Evolutionary conservation across 2,329 filamentous ascomycete genomes (phyloP), one percentile per base, ranked within the genome.

Genomic region (Ophiostoma triangulosporum): DNA sequence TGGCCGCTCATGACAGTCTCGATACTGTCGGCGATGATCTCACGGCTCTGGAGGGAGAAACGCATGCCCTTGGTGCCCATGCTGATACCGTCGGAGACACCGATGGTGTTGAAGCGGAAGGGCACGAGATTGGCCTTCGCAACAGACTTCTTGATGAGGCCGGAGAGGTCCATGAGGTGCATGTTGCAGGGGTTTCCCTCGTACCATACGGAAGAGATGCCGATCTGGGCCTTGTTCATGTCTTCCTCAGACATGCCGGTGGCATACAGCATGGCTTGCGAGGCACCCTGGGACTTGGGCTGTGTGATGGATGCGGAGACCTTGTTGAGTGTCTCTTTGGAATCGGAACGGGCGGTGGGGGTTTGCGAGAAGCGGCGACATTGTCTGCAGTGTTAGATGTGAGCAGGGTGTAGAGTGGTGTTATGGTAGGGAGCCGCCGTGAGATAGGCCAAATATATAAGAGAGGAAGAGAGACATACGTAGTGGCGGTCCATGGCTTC

Each of bases 1-100:
- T 98, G 93, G 15, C 89, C 93, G 61, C 89, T 85, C 90, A 97
- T 98, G 63, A 98, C 93, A 5, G 93, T 97, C 77, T 98, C 93
- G 64, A 98, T 95, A 57, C 87, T 94, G 72, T 98, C 93, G 64
- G 93, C 93, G 63, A 98, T 98, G 64, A 98, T 80, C 69, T 98
- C 93, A 67, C 93, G 80, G 61, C 88, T 95, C 73, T 97, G 93
- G 51, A 96, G 76, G 53, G 86, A 93, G 72, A 89, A 62, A 29
- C 60, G 59, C 93, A 98, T 98, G 62, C 94, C 93, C 33, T 84
- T 87, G 48, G 93, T 98, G 51, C 93, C 93, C 93, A 98, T 98
- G 62, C 88, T 95, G 63, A 98, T 98, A 56, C 82, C 93, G 68
- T 98, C 93, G 59, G 88, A 95, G 60, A 98, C 94, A 64, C 93